Percentiles rank a stretch among this genome's conserved stretches.
phyloP scores from a whole-genome alignment of 2,329 filamentous ascomycete species.

The Didymosphaeria variabile region DNA sequence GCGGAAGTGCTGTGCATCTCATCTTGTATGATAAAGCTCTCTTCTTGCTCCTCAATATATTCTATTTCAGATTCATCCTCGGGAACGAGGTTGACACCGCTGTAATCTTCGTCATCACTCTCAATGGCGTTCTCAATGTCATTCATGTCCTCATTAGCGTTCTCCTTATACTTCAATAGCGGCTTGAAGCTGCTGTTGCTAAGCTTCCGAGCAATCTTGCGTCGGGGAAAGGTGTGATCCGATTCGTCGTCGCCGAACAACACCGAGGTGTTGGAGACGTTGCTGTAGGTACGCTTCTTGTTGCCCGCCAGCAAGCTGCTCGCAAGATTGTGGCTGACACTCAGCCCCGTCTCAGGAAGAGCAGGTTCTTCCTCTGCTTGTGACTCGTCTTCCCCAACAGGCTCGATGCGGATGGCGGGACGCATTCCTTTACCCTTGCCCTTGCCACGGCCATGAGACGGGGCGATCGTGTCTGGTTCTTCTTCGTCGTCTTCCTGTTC shows the following conservation, averaged over 20 bases:
- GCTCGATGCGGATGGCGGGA: conserved; percentile 47
- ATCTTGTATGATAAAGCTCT: conserved; percentile 71
- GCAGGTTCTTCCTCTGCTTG: conserved; percentile 41
- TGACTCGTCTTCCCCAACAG: conserved; percentile 41
- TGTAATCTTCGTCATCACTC: conserved; percentile 64
- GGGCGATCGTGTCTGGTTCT: conserved; percentile 44
- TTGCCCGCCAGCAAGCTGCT: conserved; percentile 39
- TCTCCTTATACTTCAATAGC: conserved; percentile 47
- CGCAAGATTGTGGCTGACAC: conserved; percentile 38
- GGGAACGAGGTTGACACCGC: conserved; percentile 79
- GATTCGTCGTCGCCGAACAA: conserved; percentile 47
- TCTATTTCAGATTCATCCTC: conserved; percentile 80
- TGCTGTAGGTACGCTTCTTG: conserved; percentile 53
- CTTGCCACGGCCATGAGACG: conserved; percentile 43
- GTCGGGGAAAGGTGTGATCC: conserved; percentile 46
- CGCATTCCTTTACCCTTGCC: conserved; percentile 49
- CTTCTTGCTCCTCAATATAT: conserved; percentile 79
- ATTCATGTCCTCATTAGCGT: conserved; percentile 28
- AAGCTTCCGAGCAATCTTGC: conserved; percentile 48
- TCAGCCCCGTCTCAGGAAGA: conserved; percentile 41
- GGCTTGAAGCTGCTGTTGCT: conserved; percentile 45
- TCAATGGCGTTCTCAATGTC: conserved; percentile 49
- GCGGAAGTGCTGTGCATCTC: conserved; percentile 40
- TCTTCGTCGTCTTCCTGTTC: conserved; percentile 47
- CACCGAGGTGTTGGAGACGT: conserved; percentile 49